Base-by-base conservation (phyloP, 2,329 filamentous ascomycete species). In the Calonectria hongkongensis region DNA sequence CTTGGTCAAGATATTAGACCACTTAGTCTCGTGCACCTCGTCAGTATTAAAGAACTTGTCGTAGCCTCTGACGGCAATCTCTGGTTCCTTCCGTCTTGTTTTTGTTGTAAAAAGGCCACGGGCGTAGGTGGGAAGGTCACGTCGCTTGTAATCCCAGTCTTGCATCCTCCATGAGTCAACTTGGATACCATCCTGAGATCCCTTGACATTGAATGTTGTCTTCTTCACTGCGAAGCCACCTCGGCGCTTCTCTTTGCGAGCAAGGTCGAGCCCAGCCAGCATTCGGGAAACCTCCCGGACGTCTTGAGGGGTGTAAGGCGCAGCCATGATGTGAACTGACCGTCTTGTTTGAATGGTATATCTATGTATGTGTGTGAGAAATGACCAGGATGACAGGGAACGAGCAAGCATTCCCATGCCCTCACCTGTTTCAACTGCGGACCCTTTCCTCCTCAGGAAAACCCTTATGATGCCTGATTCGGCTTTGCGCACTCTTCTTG, bases 11-110 rank as follows among this genome's bases (percentile, higher is more conserved):
- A 99, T 95, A 80, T 93, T 94, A 18, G 87, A 84, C 97, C 97
- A 99, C 79, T 92, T 90, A 4, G 97, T 99, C 76, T 94, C 91
- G 58, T 87, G 84, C 9, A 98, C 93, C 85, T 99, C 97, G 64
- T 91, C 91, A 48, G 95, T 90, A 79, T 99, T 99, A 91, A 99
- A 99, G 87, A 99, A 99, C 85, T 99, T 99, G 88, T 99, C 96
- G 85, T 99, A 99, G 65, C 97, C 97, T 78, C 97, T 91, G 62
- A 95, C 92, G 1, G 90, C 94, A 78, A 99, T 98, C 83, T 98
- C 95, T 15, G 91, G 86, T 10, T 90, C 87, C 10, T 92, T 92
- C 30, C 90, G 87, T 63, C 89, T 86, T 74, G 90, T 92, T 75
- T 86, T 90, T 50, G 93, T 94, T n/a, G 96, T 99, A 85, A 99